Base-by-base conservation (phyloP, 768 basidiomycete species). In the Flagelloscypha sp. region DNA sequence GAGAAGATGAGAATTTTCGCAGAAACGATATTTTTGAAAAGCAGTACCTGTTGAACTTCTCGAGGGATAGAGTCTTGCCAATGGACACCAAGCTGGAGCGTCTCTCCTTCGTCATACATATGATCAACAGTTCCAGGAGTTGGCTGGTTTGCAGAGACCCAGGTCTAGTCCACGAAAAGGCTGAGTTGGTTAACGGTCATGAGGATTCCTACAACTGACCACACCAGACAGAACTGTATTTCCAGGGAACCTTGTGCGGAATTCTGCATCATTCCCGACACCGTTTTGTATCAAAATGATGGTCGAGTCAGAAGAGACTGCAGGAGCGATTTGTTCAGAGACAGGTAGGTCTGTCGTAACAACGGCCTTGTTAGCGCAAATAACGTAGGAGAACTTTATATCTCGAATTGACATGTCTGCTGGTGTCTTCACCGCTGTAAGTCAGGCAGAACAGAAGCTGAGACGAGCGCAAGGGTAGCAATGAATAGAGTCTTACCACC, bases 211-310 rank as follows among this genome's bases (percentile, higher is more conserved):
- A 27, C 30, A n/a, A 32, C 30, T 6, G 17, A 32, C 30, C 16
- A 32, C 30, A 13, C 30, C 30, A 32, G 30, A 32, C n/a, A 32
- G 30, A 18, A 32, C 30, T 32, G 30, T 32, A 20, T 32, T 32
- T 12, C 21, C 21, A 12, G 30, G 30, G 15, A 32, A 32, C n/a
- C 30, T 16, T 11, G 7, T n/a, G 6, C 21, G 30, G 13, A 32
- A 32, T 18, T 32, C 30, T 32, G 17, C 30, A 7, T 32, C 30
- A 20, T 32, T 32, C 6, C 30, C 30, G n/a, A 32, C 30, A 6
- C 30, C 30, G 15, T 32, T 32, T 20, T 32, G 30, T 16, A 32
- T 32, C 6, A 32, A 18, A 16, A 32, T 20, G 30, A 32, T 32
- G n/a, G 30, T 32, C 30, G 30, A 17, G 18, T 32, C 18, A n/a